Evolutionary conservation across 1,284 basidiomycete genomes (phyloP).

Genomic region (Lignosus rhinocerotis): DNA sequence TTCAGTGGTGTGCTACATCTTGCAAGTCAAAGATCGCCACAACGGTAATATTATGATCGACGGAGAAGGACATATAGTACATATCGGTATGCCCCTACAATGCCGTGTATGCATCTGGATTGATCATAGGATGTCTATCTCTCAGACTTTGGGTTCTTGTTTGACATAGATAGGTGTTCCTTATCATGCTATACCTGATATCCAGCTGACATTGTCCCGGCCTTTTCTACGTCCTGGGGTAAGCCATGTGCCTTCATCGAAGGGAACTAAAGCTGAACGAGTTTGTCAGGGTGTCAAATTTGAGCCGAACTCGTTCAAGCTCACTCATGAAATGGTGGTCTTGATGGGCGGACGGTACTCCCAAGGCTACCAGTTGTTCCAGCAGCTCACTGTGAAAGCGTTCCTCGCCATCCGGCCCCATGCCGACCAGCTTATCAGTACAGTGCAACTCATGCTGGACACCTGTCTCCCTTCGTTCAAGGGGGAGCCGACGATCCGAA

Average conservation of each 20-base stretch:
- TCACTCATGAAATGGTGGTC: slow-evolving; percentile 97
- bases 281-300: slow-evolving; percentile 88
- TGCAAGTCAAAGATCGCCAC: slow-evolving; percentile 97
- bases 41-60: slow-evolving; percentile 99
- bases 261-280: not conserved
- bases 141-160: slow-evolving; percentile 95
- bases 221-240: slow-evolving; percentile 43
- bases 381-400: slow-evolving; percentile 92
- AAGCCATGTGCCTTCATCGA: slow-evolving; percentile 10
- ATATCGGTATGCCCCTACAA: slow-evolving; percentile 67
- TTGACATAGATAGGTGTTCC: slow-evolving; percentile 90
- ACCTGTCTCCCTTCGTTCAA: slow-evolving; percentile 97
- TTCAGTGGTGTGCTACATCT: slow-evolving; percentile 96
- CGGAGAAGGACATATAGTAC: slow-evolving; percentile 93
- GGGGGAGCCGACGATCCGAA: slow-evolving; percentile 87
- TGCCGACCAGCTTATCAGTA: slow-evolving; percentile 85
- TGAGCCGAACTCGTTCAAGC: slow-evolving; percentile 96
- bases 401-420: slow-evolving; percentile 95
- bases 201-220: slow-evolving; percentile 27
- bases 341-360: slow-evolving; percentile 96
- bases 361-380: slow-evolving; percentile 93
- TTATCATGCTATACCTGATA: slow-evolving; percentile 10
- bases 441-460: slow-evolving; percentile 92
- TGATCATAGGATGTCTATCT: not conserved
- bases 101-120: not conserved